These are phyloP conservation scores for Tricholoma hemisulphureum DNA, from an alignment of 768 basidiomycete genomes.

Conservation along the genomic window DNA sequence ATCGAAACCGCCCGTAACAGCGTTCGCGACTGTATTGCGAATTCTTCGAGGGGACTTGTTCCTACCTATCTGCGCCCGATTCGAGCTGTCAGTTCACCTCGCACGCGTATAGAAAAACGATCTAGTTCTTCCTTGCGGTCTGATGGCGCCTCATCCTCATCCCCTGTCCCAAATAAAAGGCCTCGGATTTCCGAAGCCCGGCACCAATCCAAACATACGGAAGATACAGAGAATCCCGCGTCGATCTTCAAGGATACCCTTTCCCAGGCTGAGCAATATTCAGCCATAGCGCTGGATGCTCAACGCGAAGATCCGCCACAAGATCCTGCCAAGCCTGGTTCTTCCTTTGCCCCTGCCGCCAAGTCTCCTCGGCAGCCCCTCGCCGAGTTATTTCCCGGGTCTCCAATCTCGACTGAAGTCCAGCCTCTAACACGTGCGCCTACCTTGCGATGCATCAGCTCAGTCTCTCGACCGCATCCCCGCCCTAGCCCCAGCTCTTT, in stretches of 20 bases:
- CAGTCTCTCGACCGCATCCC: not conserved
- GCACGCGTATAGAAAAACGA: slow-evolving; percentile 13
- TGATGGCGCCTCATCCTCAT: slow-evolving; percentile 2
- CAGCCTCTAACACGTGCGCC: not conserved
- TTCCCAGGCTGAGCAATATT: not conserved
- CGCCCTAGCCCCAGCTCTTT: slow-evolving; percentile 16
- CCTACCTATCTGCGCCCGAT: slow-evolving; percentile 4
- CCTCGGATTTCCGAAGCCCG: slow-evolving; percentile 1
- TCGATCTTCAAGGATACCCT: not conserved
- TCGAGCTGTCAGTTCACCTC: not conserved
- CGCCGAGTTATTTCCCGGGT: not conserved
- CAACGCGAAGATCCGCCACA: not conserved
- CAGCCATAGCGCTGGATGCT: not conserved
- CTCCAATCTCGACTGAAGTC: not conserved
- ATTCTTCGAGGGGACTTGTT: slow-evolving; percentile 9
- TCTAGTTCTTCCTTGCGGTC: slow-evolving; percentile 16
- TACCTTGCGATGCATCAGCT: not conserved
- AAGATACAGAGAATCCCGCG: not conserved
- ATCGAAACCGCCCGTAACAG: slow-evolving; percentile 43
- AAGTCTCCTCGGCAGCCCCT: not conserved
- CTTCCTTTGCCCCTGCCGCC: too few relatives aligned
- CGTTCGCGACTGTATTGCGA: slow-evolving; percentile 31
- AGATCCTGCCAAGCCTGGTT: not conserved
- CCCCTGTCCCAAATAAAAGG: slow-evolving; percentile 11
- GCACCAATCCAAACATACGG: not conserved